Base-by-base conservation (phyloP, 108 stramenopile species). In the Discostella stelligeroides region DNA sequence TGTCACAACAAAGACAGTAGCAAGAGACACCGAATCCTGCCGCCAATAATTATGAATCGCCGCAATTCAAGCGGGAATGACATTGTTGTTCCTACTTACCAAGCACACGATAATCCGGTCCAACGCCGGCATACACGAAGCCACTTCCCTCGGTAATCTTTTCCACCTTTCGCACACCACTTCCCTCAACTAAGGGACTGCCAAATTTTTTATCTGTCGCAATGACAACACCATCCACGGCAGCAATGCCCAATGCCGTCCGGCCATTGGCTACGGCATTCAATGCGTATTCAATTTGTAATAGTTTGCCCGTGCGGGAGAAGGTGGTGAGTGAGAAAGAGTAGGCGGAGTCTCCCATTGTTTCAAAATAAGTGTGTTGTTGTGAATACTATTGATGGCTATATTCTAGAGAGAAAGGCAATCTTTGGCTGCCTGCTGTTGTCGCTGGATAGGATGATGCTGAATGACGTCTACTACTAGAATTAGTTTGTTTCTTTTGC, bases 241-340 rank as follows among this genome's bases (percentile, higher is more conserved):
- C 98, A 68, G 89, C 83, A 70, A 99, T 99, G 53, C 99, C 99
- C 21, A 99, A 65, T 21, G 96, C 91, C 4, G 95, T 97, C 39
- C 96, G 84, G 14, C 99, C 99, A 80, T 98, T 96, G 77, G 95
- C 89, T 21, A 98, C 98, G 28, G 98, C 97, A 71, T 96, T 98
- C 27, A 99, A 83, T 0, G 99, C 99, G 65, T 99, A 97, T 87
- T 99, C 98, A 55, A 99, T 98, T 82, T 99, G 98, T 37, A 98
- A 84, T 50, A 99, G 92, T 82, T 98, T 98, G 18, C 99, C 99
- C 13, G 97, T 98, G 55, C 95, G 87, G 61, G 89, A 94, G 77
- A 99, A 99, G 43, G 99, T 99, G 13, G 99, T 99, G 47, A 99
- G 83, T 17, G 95, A 96, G 83, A 99, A 99, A 66, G 88, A 90